Evolutionary conservation across 1,284 basidiomycete species (phyloP).

Genomic region (Gymnopus androsaceus): DNA sequence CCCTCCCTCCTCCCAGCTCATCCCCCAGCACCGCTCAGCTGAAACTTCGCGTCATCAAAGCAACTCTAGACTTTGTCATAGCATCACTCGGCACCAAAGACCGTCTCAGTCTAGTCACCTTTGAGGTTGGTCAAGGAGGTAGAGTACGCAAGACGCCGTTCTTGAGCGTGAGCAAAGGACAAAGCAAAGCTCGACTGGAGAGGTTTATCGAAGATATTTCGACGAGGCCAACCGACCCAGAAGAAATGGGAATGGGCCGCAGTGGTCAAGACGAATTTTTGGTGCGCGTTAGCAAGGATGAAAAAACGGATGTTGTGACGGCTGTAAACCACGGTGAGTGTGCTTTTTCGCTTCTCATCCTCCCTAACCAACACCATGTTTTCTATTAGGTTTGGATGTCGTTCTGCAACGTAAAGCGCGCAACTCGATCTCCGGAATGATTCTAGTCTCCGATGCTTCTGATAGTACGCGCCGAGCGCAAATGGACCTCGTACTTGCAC

Average conservation of each 20-base stretch:
- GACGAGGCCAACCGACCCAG: constrained; percentile 37
- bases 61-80: constrained; percentile 82
- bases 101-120: constrained; percentile 84
- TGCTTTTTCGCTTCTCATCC: not conserved
- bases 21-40: constrained; percentile 79
- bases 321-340: constrained; percentile 84
- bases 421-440: constrained; percentile 88
- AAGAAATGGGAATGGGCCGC: constrained; percentile 26
- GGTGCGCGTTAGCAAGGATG: constrained; percentile 78
- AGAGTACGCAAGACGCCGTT: constrained; percentile 88
- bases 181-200: constrained; percentile 70
- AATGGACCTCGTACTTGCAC: constrained; percentile 95
- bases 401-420: constrained; percentile 91
- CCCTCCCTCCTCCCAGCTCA: constrained; percentile 74
- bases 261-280: constrained; percentile 71
- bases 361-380: not conserved
- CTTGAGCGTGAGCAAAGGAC: constrained; percentile 67
- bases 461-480: constrained; percentile 94
- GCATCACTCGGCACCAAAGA: constrained; percentile 76
- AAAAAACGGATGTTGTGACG: constrained; percentile 94
- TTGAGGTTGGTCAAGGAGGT: constrained; percentile 81
- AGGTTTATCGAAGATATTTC: constrained; percentile 77
- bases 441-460: constrained; percentile 89
- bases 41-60: constrained; percentile 84
- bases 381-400: constrained; percentile 76